A percentile compares a stretch with the other conserved stretches of the same genome.
Conservation (phyloP, 441 rosid species). For the Eutrema salsugineum region DNA sequence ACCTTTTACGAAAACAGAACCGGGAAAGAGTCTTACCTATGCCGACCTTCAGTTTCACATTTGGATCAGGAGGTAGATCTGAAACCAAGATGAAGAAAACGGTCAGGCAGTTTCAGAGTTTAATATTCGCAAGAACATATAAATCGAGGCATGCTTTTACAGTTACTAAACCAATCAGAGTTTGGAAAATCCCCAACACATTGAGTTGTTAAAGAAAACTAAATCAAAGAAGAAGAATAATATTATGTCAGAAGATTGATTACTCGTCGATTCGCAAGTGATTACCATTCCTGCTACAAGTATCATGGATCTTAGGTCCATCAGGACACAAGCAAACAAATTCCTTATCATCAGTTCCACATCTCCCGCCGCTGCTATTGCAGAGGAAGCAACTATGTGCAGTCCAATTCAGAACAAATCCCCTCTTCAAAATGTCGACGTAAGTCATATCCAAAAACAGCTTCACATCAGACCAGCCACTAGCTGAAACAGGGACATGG, state of each 20-base stretch:
- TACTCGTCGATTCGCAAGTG: neutral
- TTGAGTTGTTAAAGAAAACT: neutral
- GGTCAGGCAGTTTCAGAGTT: neutral
- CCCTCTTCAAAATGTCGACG: conserved; percentile 37
- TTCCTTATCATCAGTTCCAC: conserved; percentile 40
- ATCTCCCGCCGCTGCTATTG: conserved; percentile 46
- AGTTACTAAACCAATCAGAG: neutral
- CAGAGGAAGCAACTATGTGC: conserved; percentile 39
- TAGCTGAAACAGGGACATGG: conserved; percentile 35
- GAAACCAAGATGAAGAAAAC: neutral
- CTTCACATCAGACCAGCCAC: neutral
- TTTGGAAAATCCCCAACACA: neutral
- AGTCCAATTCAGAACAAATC: conserved; percentile 52
- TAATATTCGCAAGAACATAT: neutral
- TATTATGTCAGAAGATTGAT: neutral
- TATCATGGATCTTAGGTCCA: conserved; percentile 26
- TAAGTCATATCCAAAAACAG: neutral
- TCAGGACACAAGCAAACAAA: conserved; percentile 51
- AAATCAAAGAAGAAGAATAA: neutral
- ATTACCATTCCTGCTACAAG: conserved; percentile 43
- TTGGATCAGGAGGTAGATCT: rapidly evolving
- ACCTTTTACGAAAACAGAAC: no score
- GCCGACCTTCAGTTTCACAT: neutral
- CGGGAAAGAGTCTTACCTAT: no score
- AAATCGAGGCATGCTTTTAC: neutral